Conservation (phyloP, 768 basidiomycete genomes). For the Phanerochaete sordida region DNA sequence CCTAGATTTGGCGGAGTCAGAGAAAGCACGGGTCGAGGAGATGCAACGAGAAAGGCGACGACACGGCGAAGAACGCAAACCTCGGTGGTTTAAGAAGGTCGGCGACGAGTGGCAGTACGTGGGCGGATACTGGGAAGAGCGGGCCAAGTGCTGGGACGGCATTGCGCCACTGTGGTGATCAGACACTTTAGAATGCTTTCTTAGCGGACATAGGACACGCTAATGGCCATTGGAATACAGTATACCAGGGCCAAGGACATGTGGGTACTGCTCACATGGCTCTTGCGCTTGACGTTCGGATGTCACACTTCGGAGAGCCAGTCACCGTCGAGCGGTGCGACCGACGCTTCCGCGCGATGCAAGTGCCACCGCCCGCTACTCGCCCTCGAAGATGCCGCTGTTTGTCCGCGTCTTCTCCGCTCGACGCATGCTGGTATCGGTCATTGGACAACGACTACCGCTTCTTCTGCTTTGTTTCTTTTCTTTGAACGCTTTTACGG, state of each 20-base stretch:
- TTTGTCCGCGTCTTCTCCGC: slow-evolving; percentile 26
- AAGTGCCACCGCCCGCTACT: not conserved
- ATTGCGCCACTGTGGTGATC: slow-evolving; percentile 63
- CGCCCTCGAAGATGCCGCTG: slow-evolving; percentile 12
- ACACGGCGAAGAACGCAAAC: slow-evolving; percentile 52
- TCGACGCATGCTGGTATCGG: not conserved
- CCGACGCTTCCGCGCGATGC: slow-evolving; percentile 4
- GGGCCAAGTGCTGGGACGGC: slow-evolving; percentile 60
- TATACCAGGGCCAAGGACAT: slow-evolving; percentile 2
- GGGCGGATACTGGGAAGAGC: slow-evolving; percentile 84
- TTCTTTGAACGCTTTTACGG: not conserved
- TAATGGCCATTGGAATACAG: slow-evolving; percentile 11
- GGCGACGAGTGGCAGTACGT: slow-evolving; percentile 71
- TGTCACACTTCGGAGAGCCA: not conserved
- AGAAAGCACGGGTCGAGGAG: slow-evolving; percentile 73
- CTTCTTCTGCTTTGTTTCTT: not conserved
- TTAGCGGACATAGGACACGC: not conserved
- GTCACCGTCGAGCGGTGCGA: not conserved
- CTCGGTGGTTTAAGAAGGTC: slow-evolving; percentile 73
- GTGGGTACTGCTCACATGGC: not conserved
- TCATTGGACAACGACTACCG: not conserved
- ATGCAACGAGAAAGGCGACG: slow-evolving; percentile 71
- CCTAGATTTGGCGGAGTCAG: slow-evolving; percentile 63
- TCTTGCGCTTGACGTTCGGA: not conserved
- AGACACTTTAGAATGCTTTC: not conserved